Base-by-base conservation (phyloP, 306 rosid genomes). In the Macrotyloma uniflorum region DNA sequence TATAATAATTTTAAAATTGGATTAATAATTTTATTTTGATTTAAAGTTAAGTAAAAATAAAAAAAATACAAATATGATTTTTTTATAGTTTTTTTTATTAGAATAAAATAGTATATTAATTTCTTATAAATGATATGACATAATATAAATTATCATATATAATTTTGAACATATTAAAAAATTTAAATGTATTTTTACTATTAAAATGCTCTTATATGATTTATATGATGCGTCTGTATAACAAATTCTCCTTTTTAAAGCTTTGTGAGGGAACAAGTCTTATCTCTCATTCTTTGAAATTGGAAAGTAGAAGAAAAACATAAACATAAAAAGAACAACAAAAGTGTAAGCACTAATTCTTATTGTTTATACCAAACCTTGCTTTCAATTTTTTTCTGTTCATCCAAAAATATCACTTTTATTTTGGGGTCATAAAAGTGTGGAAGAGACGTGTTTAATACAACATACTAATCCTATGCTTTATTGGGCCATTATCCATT, bases 281-380 rank as follows among this genome's bases (percentile, higher is more conserved):
- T 13, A 6, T 49, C n/a, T 15, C 35, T 59, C 35, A 12, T 10
- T 11, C 7, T 58, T 50, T 38, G 30, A 26, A 26, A n/a, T 18
- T 74, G 45, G 24, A 55, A 55, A 54, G 51, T 24, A 40, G 35
- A 61, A 45, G 61, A 75, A 61, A 61, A 28, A 35, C 66, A 73
- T 16, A 38, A 74, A 74, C 10, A 1, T 3, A 19, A 28, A 45
- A 74, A 43, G 40, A 43, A 16, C 32, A 5, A 13, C 0, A 59
- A 23, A 43, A 64, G 24, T 10, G 26, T 1, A 49, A 35, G 65
- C 22, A 64, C 38, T 26, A 50, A 50, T 33, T 20, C 54, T 3
- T 33, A 6, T 61, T 24, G 16, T 72, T 38, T 36, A 53, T 7
- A 53, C 13, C 5, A 46, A 50, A n/a, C n/a, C n/a, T 50, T 32